A percentile compares a stretch with the other conserved stretches of the same genome.
Evolutionary conservation across 2,329 filamentous ascomycete species (phyloP).

Genomic region (Falciphora oryzae): DNA sequence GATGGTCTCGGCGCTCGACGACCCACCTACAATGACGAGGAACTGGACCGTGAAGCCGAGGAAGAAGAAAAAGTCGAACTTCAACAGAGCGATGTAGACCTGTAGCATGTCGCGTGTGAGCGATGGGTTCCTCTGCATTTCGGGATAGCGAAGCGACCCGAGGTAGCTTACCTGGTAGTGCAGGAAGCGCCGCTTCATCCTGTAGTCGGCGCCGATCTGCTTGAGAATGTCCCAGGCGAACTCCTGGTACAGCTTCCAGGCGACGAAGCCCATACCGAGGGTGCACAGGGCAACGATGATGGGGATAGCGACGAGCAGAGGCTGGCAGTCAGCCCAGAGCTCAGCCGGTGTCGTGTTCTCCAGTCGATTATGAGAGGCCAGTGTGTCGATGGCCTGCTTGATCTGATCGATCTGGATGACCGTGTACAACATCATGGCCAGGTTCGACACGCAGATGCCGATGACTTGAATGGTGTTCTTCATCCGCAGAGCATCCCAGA

Average conservation of each 20-base stretch:
- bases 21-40: constrained; percentile 75
- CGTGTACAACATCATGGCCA: constrained; percentile 87
- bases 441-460: constrained; percentile 86
- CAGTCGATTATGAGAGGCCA: constrained; percentile 29
- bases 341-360: constrained; percentile 37
- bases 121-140: background rate
- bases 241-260: constrained; percentile 96
- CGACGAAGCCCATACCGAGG: constrained; percentile 64
- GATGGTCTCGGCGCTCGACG: constrained; percentile 66
- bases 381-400: constrained; percentile 57
- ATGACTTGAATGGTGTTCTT: constrained; percentile 99
- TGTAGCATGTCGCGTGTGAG: constrained; percentile 28
- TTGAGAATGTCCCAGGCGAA: constrained; percentile 99
- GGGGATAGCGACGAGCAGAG: constrained; percentile 80
- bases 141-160: background rate
- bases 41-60: constrained; percentile 98
- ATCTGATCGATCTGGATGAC: constrained; percentile 93
- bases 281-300: constrained; percentile 74
- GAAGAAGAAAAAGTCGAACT: constrained; percentile 99
- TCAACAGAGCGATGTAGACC: constrained; percentile 96
- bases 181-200: constrained; percentile 94
- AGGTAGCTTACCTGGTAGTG: constrained; percentile 73
- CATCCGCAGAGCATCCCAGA: constrained; percentile 86
- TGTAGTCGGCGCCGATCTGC: constrained; percentile 93
- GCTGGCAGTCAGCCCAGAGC: constrained; percentile 65